Conservation (phyloP, 1,284 basidiomycete genomes). For the Microbotryum scabiosae region DNA sequence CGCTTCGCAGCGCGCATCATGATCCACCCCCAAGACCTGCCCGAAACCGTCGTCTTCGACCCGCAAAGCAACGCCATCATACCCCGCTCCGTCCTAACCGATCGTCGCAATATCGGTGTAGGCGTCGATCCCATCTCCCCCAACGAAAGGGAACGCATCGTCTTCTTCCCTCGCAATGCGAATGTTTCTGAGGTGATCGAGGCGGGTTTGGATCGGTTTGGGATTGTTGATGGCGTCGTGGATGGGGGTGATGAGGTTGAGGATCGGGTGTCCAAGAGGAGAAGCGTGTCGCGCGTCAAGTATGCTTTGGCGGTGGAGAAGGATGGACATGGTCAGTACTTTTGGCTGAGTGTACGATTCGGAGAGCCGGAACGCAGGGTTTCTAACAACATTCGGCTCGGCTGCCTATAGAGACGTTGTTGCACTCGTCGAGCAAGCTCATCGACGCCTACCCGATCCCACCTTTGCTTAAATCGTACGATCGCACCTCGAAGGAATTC, state of each 20-base stretch:
- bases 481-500: slow-evolving; percentile 53
- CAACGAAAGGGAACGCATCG: slow-evolving; percentile 52
- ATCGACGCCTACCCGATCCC: slow-evolving; percentile 74
- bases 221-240: slow-evolving; percentile 87
- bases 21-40: slow-evolving; percentile 79
- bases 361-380: neutral
- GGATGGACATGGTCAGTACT: slow-evolving; percentile 47
- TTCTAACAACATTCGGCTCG: slow-evolving; percentile 9
- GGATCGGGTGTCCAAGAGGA: slow-evolving; percentile 72
- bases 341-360: slow-evolving; percentile 7
- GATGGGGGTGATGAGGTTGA: slow-evolving; percentile 97
- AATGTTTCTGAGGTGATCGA: slow-evolving; percentile 96
- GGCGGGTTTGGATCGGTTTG: slow-evolving; percentile 79
- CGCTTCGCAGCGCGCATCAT: slow-evolving; percentile 77
- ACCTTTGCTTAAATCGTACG: slow-evolving; percentile 58
- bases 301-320: slow-evolving; percentile 59
- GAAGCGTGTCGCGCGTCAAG: slow-evolving; percentile 66
- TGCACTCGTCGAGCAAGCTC: slow-evolving; percentile 66
- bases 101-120: slow-evolving; percentile 21
- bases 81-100: slow-evolving; percentile 47
- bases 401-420: slow-evolving; percentile 55
- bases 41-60: slow-evolving; percentile 88
- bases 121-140: neutral
- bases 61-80: slow-evolving; percentile 83
- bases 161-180: slow-evolving; percentile 82